These are phyloP conservation scores for Talaromyces sp. DNA, from an alignment of 2,329 filamentous ascomycete genomes.

Conservation along the genomic window DNA sequence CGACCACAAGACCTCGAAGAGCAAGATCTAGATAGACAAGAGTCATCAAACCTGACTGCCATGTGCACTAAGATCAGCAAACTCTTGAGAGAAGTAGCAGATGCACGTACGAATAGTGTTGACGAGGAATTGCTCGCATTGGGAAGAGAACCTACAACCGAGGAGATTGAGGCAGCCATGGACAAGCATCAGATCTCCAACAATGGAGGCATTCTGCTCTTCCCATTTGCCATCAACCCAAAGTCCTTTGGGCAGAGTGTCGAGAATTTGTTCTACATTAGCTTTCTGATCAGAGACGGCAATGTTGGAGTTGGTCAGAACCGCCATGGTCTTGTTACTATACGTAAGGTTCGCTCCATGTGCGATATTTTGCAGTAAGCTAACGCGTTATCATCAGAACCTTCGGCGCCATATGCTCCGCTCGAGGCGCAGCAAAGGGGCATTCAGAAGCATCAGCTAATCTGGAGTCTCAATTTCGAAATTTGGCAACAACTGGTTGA, in stretches of 20 bases:
- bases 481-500: constrained; percentile 77
- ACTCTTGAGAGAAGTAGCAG: constrained; percentile 50
- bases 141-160: constrained; percentile 32
- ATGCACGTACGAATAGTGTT: constrained; percentile 46
- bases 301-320: constrained; percentile 71
- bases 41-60: constrained; percentile 73
- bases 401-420: constrained; percentile 46
- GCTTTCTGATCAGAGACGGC: constrained; percentile 88
- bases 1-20: constrained; percentile 73
- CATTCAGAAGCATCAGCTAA: constrained; percentile 72
- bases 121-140: constrained; percentile 41
- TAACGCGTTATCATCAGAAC: constrained; percentile 35
- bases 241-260: constrained; percentile 88
- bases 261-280: constrained; percentile 95
- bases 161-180: constrained; percentile 53
- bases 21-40: constrained; percentile 69
- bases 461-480: constrained; percentile 81
- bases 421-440: constrained; percentile 50
- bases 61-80: constrained; percentile 73
- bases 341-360: constrained; percentile 58
- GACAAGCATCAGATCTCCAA: constrained; percentile 62
- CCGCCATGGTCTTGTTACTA: constrained; percentile 67
- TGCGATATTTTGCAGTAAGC: neutral
- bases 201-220: constrained; percentile 70
- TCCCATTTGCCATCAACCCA: constrained; percentile 88